Evolutionary conservation across 1,139 yeast genomes (phyloP).

Genomic region (Debaryomyces nepalensis): DNA sequence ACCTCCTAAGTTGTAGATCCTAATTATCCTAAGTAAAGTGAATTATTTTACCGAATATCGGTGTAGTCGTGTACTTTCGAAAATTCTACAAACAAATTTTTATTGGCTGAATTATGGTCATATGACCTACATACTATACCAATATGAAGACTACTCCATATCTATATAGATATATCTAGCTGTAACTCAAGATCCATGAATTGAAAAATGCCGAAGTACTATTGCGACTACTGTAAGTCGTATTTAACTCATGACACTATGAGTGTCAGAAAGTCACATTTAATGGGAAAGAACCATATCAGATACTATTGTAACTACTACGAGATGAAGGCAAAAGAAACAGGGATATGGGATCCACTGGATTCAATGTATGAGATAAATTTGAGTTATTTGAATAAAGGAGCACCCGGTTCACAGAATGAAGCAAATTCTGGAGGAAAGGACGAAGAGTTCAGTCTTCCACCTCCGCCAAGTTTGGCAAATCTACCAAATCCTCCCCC

Average conservation of each 20-base stretch:
- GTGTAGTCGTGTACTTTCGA: slow-evolving; percentile 20
- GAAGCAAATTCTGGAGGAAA: background rate
- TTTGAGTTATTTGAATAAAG: slow-evolving; percentile 40
- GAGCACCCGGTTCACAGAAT: slow-evolving; percentile 48
- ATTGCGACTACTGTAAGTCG: slow-evolving; percentile 87
- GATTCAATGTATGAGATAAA: slow-evolving; percentile 48
- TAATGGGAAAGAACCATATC: slow-evolving; percentile 79
- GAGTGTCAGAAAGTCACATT: slow-evolving; percentile 84
- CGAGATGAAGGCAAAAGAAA: slow-evolving; percentile 56
- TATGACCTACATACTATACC: slow-evolving; percentile 7
- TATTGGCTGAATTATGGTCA: slow-evolving; percentile 15
- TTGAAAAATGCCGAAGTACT: slow-evolving; percentile 58
- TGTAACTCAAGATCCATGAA: background rate
- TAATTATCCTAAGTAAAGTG: slow-evolving; percentile 9
- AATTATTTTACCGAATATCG: slow-evolving; percentile 27
- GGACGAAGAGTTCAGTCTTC: slow-evolving; percentile 28
- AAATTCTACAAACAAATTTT: slow-evolving; percentile 11
- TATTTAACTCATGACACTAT: slow-evolving; percentile 87
- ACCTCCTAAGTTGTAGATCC: background rate
- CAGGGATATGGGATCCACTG: slow-evolving; percentile 49
- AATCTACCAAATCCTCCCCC: slow-evolving; percentile 44
- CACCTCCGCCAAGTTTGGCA: slow-evolving; percentile 41
- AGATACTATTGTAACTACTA: slow-evolving; percentile 78
- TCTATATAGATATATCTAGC: background rate
- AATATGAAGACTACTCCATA: slow-evolving; percentile 3